Conservation (phyloP, 371 early-diverging fungal genomes). For the Mucor mucedo region DNA sequence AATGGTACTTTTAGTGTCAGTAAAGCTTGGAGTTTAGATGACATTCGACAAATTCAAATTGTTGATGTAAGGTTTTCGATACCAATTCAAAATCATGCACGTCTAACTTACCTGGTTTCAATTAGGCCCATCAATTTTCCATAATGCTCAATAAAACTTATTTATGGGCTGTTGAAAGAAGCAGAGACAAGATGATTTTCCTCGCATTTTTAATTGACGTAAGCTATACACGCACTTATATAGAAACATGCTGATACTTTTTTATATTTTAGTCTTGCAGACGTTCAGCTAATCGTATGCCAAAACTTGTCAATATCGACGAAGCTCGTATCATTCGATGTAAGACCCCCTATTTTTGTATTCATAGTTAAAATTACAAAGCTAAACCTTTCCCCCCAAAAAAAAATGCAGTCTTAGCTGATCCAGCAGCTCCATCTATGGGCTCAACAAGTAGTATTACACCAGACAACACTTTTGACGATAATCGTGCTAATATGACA, state of each 20-base stretch:
- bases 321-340: constrained; percentile 49
- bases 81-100: not conserved
- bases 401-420: constrained; percentile 24
- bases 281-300: constrained; percentile 43
- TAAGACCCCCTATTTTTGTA: constrained; percentile 12
- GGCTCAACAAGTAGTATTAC: constrained; percentile 6
- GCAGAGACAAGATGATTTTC: constrained; percentile 54
- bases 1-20: constrained; percentile 60
- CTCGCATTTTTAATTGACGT: constrained; percentile 54
- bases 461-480: not conserved
- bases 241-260: not conserved
- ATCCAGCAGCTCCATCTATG: constrained; percentile 30
- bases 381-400: no score
- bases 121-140: constrained; percentile 51
- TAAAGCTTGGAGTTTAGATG: constrained; percentile 64
- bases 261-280: constrained; percentile 39
- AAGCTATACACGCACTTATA: constrained; percentile 13
- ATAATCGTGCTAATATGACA: not conserved
- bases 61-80: constrained; percentile 51
- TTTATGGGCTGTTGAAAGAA: constrained; percentile 56
- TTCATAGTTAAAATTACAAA: not conserved
- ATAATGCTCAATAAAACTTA: constrained; percentile 54
- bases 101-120: not conserved
- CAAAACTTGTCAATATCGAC: constrained; percentile 53
- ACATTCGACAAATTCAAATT: constrained; percentile 58